Evolutionary conservation across 1,284 basidiomycete genomes (phyloP).

Genomic region (Ustilago vetiveriae): DNA sequence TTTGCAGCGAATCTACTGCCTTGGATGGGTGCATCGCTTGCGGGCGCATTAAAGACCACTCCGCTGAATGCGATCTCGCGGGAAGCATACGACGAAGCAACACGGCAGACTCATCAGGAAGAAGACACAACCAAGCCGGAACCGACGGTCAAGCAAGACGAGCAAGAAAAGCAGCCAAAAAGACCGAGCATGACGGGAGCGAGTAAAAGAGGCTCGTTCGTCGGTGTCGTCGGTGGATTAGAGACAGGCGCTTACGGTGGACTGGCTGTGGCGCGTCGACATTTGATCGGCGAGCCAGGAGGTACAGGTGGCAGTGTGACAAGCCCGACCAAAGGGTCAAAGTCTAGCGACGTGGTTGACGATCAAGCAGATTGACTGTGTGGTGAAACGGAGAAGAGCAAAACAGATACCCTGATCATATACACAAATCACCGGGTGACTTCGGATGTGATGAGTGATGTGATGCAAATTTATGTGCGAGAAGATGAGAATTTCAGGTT

Average conservation of each 20-base stretch:
- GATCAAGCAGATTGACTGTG: neutral
- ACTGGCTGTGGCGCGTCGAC: constrained; percentile 49
- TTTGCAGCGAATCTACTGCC: constrained; percentile 80
- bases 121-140: neutral
- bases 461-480: constrained; percentile 8
- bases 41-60: constrained; percentile 72
- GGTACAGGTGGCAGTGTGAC: neutral
- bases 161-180: constrained; percentile 1
- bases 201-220: constrained; percentile 49
- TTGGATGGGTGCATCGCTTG: constrained; percentile 92
- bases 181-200: constrained; percentile 21
- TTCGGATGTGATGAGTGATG: constrained; percentile 9
- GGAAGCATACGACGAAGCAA: constrained; percentile 41
- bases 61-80: constrained; percentile 37
- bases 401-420: no score
- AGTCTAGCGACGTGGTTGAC: neutral
- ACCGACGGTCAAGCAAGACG: constrained; percentile 1
- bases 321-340: neutral
- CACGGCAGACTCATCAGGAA: constrained; percentile 9
- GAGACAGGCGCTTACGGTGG: constrained; percentile 56
- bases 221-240: constrained; percentile 53
- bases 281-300: constrained; percentile 28
- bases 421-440: no score
- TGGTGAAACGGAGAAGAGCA: neutral
- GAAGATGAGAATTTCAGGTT: constrained; percentile 9